Base-by-base conservation (phyloP, 2,329 filamentous ascomycete genomes). In the Talaromyces sp. region DNA sequence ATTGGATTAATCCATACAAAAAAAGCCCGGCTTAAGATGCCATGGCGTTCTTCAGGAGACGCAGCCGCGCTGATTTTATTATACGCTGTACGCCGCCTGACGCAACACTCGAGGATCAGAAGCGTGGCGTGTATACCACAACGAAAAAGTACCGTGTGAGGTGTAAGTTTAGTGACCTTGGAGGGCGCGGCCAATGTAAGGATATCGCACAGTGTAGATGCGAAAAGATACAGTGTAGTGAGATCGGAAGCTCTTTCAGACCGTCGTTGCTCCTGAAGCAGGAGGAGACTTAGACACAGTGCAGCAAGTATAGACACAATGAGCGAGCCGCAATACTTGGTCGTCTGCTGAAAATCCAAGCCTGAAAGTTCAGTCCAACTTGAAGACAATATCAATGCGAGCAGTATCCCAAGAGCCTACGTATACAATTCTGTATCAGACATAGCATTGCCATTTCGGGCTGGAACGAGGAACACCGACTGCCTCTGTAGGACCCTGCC, bases 1-100 rank as follows among this genome's bases (percentile, higher is more conserved):
- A 58, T 44, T 9, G 31, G 42, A 39, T 62, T 62, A 37, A 58
- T 44, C 61, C 61, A 62, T 44, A 37, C 21, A 5, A 62, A 58
- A 16, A 62, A 62, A 0, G 28, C 11, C 9, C 33, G 58, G 33
- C 33, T 52, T 23, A 58, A 25, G 6, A 62, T 25, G 21, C 54
- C 54, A 25, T 58, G 40, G 14, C 37, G 31, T 42, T 62, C 60
- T 58, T 58, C 60, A 6, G 60, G 52, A 4, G 60, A 50, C 5
- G n/a, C 3, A 9, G 31, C 9, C 5, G n/a, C 23, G 9, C 12
- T 48, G 18, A 16, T 8, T 23, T 7, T 31, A 50, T 11, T 11
- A 11, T 23, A 33, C 33, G n/a, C 12, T 35, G 16, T 31, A 5
- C 8, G 28, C n/a, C 18, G 48, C 3, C 18, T 54, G 37, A 35